Conservation (phyloP, 257 asterid genomes). For the Solanum piurae region DNA sequence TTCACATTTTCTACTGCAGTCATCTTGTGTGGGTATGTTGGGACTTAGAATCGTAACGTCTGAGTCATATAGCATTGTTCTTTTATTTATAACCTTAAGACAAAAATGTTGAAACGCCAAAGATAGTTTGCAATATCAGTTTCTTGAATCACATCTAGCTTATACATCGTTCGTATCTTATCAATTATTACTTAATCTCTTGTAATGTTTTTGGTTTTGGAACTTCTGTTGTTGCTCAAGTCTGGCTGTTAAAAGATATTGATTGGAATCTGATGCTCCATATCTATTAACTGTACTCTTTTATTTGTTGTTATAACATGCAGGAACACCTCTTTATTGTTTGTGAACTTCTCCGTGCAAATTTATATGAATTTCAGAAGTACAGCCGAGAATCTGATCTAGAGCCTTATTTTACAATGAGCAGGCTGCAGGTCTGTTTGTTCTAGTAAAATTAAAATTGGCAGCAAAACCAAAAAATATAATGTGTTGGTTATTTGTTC, state of each 20-base stretch:
- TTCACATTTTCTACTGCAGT: neutral
- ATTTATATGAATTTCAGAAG: conserved; percentile 83
- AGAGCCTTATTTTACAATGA: conserved; percentile 70
- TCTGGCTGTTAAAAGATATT: neutral
- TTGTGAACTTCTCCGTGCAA: conserved; percentile 82
- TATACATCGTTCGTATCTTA: neutral
- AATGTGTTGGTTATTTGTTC: conserved; percentile 5
- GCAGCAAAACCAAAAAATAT: neutral
- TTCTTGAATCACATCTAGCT: neutral
- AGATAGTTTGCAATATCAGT: neutral
- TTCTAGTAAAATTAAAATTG: neutral
- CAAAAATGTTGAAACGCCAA: neutral
- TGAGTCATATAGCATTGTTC: neutral
- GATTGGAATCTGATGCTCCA: neutral
- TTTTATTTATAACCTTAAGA: neutral
- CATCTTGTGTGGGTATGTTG: neutral
- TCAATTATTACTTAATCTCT: neutral
- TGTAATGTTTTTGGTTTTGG: neutral
- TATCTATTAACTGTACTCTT: neutral
- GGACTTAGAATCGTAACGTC: neutral
- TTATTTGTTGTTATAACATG: neutral
- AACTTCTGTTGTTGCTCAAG: neutral
- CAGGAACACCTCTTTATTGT: conserved; percentile 91
- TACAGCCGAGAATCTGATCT: conserved; percentile 68
- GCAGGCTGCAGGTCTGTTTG: conserved; percentile 59